A percentile compares a stretch with the other conserved stretches of the same genome.
phyloP scores from a whole-genome alignment of 2,329 filamentous ascomycete genomes.

The Fusarium pseudonygamai region DNA sequence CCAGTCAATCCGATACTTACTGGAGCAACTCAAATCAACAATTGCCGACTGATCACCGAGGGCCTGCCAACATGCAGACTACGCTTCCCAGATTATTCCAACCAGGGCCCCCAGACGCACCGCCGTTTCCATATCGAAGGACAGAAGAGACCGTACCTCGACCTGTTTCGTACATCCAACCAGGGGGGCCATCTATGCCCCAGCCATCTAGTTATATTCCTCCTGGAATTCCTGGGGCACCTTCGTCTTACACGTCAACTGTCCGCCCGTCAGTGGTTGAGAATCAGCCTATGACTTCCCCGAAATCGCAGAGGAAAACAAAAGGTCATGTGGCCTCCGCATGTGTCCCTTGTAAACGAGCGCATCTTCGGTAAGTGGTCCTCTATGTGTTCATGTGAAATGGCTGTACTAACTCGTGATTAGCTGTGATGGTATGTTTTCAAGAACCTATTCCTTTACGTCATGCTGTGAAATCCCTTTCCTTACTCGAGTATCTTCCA shows the following conservation, averaged over 20 bases:
- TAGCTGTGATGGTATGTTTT: conserved; percentile 72
- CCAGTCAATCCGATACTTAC: conserved; percentile 61
- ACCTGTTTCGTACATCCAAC: conserved; percentile 40
- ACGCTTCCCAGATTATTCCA: conserved; percentile 43
- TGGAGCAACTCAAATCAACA: conserved; percentile 50
- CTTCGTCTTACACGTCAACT: conserved; percentile 36
- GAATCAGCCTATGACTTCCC: conserved; percentile 59
- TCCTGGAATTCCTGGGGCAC: conserved; percentile 26
- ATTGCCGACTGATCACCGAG: conserved; percentile 36
- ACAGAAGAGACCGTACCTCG: conserved; percentile 40
- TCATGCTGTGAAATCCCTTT: background rate
- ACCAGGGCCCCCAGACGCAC: conserved; percentile 37
- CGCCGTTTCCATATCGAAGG: conserved; percentile 41
- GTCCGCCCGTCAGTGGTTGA: conserved; percentile 54
- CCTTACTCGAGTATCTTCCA: background rate
- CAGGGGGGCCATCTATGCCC: conserved; percentile 23
- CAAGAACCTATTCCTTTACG: background rate
- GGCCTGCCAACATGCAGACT: conserved; percentile 38
- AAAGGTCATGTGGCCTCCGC: conserved; percentile 87
- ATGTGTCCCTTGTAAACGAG: conserved; percentile 86
- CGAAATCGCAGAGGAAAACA: conserved; percentile 72
- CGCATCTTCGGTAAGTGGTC: conserved; percentile 72
- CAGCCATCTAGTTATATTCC: conserved; percentile 38
- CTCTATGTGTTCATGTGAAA: background rate
- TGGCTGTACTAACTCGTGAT: conserved; percentile 18